Conservation (phyloP, 192 early-diverging fungal genomes). For the Nowakowskiella sp. region DNA sequence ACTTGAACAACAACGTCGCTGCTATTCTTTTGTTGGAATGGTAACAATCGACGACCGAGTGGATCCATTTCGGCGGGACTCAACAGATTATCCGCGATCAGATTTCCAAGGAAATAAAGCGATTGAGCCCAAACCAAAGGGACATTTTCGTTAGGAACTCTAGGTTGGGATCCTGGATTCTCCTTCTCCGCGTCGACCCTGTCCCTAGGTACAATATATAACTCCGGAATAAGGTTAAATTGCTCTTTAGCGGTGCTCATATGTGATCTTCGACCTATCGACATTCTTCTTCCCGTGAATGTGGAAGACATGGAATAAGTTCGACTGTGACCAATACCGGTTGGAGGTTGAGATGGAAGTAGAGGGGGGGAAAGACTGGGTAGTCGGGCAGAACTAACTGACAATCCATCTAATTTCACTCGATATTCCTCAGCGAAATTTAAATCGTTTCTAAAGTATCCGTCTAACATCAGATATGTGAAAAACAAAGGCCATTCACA, state of each 20-base stretch:
- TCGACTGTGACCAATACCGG: too few relatives aligned
- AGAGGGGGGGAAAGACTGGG: neutral
- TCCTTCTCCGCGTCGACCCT: constrained; percentile 60
- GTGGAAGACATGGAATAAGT: too few relatives aligned
- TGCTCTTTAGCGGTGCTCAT: constrained; percentile 7
- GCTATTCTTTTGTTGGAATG: constrained; percentile 36
- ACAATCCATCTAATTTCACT: constrained; percentile 2
- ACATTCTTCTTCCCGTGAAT: too few relatives aligned
- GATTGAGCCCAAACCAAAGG: constrained; percentile 84
- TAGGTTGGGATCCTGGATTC: constrained; percentile 58
- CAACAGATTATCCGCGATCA: constrained; percentile 70
- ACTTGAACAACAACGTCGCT: constrained; percentile 68
- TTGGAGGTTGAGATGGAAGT: neutral
- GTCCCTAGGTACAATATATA: constrained; percentile 76
- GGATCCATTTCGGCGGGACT: constrained; percentile 76
- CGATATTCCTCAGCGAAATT: constrained; percentile 65
- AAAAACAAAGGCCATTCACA: constrained; percentile 88
- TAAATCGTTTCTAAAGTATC: constrained; percentile 55
- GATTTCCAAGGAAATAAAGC: constrained; percentile 64
- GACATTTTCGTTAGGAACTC: constrained; percentile 76
- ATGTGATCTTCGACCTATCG: neutral
- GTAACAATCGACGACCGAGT: constrained; percentile 60
- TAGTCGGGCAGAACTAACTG: neutral
- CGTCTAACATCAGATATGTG: constrained; percentile 79
- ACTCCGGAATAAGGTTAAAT: constrained; percentile 55